Evolutionary conservation across 148 eudicot species (phyloP).

Genomic region (Chenopodium suecicum): DNA sequence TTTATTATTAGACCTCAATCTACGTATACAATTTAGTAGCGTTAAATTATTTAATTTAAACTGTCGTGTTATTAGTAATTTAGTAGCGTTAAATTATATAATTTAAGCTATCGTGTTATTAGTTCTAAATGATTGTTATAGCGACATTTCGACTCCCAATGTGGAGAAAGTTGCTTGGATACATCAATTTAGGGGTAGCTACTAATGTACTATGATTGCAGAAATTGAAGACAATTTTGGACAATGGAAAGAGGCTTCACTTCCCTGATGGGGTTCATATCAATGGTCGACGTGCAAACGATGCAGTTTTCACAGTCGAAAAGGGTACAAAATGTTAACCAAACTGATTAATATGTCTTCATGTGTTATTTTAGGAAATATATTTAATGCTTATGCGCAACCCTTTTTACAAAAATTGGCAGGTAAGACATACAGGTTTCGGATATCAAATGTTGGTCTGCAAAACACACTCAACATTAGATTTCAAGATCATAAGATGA

Average conservation of each 20-base stretch:
- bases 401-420: neutral
- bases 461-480: conserved; percentile 62
- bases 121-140: no score
- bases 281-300: conserved; percentile 58
- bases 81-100: no score
- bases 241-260: conserved; percentile 53
- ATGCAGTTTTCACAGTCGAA: conserved; percentile 49
- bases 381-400: neutral
- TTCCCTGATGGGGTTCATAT: conserved; percentile 62
- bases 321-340: conserved; percentile 39
- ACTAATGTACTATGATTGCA: conserved; percentile 13
- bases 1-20: no score
- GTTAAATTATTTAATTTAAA: no score
- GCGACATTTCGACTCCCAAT: no score
- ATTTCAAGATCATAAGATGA: conserved; percentile 69
- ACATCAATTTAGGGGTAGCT: neutral
- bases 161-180: no score
- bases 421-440: conserved; percentile 82
- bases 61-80: no score
- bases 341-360: neutral
- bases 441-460: conserved; percentile 85
- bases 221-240: conserved; percentile 54
- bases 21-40: no score
- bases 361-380: no score
- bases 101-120: no score